Evolutionary conservation across 768 basidiomycete species (phyloP), one percentile per base, ranked within the genome.

Genomic region (Tulasnella sp.): DNA sequence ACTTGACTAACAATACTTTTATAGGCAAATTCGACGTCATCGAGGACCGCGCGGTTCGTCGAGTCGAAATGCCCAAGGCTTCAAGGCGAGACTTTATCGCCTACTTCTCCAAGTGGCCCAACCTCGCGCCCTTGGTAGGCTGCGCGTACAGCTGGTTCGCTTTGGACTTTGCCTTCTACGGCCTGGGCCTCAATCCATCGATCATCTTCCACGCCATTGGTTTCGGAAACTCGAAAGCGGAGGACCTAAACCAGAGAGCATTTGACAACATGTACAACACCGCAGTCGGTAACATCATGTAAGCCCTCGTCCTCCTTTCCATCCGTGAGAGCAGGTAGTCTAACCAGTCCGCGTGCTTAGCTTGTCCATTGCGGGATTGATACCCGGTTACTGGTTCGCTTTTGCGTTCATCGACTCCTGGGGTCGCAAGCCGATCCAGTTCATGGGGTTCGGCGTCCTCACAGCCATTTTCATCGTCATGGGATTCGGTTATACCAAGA

Each of bases 241-340:
- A 16, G 18, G 16, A 77, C 36, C 76, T 71, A 18, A 77, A 79
- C 36, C 80, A 83, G 71, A 40, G 75, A 16, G 81, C 81, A 58
- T 80, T 83, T n/a, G 84, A 82, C 72, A 83, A 84, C 10, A 80
- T 86, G 36, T 82, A 84, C 82, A 85, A 86, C 80, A 82, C 82
- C 71, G 82, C 83, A 16, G 83, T 85, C 52, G 94, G 94, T 19
- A 95, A 94, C 85, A 83, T 81, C 52, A 83, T 83, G 71, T 76
- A 58, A 27, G 78, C 24, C 21, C 40, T 1, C 27, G 24, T 19
- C n/a, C 34, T 34, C 46, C 27, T 4, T 18, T 19, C 8, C 40
- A 78, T 38, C 71, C 79, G 48, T 79, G 5, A 34, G 38, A 21
- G 73, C 38, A 27, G 10, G 10, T 18, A 44, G 5, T 12, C 73